Evolutionary conservation across 805 yeast species (phyloP).

Genomic region (Candida oleophila): DNA sequence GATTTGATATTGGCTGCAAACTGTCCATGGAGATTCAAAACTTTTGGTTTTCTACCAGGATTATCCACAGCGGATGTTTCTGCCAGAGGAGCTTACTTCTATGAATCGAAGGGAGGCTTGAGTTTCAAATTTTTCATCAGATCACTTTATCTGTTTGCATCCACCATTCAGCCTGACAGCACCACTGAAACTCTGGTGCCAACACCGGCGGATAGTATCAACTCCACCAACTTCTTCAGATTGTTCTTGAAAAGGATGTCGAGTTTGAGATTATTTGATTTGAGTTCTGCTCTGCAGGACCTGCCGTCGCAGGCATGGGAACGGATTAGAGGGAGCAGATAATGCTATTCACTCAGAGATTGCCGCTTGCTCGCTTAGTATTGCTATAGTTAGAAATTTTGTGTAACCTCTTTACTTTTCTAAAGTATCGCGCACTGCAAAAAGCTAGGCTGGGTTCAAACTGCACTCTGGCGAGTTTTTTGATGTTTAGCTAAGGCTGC

Average conservation of each 20-base stretch:
- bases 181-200: no score
- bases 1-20: slow-evolving; percentile 14
- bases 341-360: not conserved
- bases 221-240: slow-evolving; percentile 6
- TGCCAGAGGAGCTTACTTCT: slow-evolving; percentile 9
- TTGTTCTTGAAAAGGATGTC: slow-evolving; percentile 9
- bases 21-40: not conserved
- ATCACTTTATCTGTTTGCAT: slow-evolving; percentile 15
- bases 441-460: no score
- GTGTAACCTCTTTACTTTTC: no score
- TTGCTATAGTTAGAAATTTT: slow-evolving; percentile 2
- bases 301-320: not conserved
- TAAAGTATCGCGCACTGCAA: no score
- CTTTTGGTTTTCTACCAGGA: slow-evolving; percentile 3
- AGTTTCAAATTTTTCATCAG: slow-evolving; percentile 18
- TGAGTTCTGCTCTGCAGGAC: slow-evolving; percentile 6
- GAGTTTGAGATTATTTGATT: slow-evolving; percentile 11
- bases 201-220: slow-evolving; percentile 2
- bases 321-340: not conserved
- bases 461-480: not conserved
- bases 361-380: not conserved
- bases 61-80: not conserved
- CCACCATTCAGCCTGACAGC: no score
- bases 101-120: slow-evolving; percentile 13
- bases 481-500: not conserved